These are phyloP conservation scores for Kwoniella bestiolae DNA, from an alignment of 768 basidiomycete species.

Conservation along the genomic window DNA sequence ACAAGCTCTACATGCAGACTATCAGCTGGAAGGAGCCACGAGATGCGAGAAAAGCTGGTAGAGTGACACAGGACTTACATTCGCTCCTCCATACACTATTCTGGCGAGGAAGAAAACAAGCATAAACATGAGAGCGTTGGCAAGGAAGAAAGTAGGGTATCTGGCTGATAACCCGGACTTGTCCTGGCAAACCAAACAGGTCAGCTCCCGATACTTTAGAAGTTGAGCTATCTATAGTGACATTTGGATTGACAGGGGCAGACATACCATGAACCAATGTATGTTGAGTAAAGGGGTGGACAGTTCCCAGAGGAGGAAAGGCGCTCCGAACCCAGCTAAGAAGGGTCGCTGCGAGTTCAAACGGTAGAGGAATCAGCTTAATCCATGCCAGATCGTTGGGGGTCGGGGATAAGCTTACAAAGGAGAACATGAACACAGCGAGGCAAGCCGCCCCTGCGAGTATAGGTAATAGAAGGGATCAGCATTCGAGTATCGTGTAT, in stretches of 20 bases:
- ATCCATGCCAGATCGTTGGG: background rate
- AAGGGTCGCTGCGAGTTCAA: slow-evolving; percentile 64
- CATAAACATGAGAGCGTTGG: slow-evolving; percentile 74
- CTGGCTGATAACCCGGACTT: slow-evolving; percentile 68
- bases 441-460: slow-evolving; percentile 67
- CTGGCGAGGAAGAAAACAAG: slow-evolving; percentile 71
- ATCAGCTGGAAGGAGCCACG: background rate
- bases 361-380: background rate
- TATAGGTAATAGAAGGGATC: background rate
- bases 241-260: background rate
- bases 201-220: background rate
- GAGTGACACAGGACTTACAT: slow-evolving; percentile 41
- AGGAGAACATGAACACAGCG: slow-evolving; percentile 69
- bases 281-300: slow-evolving; percentile 84
- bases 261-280: slow-evolving; percentile 68
- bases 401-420: slow-evolving; percentile 62
- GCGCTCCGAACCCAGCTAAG: slow-evolving; percentile 74
- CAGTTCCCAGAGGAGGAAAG: slow-evolving; percentile 83
- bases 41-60: background rate
- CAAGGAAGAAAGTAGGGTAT: slow-evolving; percentile 67
- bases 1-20: slow-evolving; percentile 62
- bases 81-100: slow-evolving; percentile 68
- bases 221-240: background rate
- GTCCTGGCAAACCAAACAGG: slow-evolving; percentile 28
- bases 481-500: background rate